A percentile compares a stretch with the other conserved stretches of the same genome.
These are phyloP conservation scores for Leucocoprinus birnbaumii DNA, from an alignment of 768 basidiomycete species.

Conservation along the genomic window DNA sequence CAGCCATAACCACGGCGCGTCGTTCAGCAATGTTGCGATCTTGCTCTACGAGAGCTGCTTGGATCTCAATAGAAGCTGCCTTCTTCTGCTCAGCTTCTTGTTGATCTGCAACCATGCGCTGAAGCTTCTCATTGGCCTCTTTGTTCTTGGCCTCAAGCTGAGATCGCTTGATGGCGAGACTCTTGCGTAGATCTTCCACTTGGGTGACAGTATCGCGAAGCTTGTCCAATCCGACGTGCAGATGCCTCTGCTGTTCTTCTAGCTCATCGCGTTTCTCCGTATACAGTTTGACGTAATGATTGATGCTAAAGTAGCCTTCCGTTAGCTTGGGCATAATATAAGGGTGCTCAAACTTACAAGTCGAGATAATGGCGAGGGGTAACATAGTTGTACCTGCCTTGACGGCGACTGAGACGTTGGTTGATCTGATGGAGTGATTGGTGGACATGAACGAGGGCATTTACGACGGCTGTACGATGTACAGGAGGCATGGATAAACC, in stretches of 20 bases:
- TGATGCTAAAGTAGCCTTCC: conserved; percentile 58
- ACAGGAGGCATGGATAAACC: conserved; percentile 82
- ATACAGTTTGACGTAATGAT: conserved; percentile 93
- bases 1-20: conserved; percentile 84
- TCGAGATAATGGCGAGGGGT: conserved; percentile 98
- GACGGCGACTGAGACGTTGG: conserved; percentile 81
- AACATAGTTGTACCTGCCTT: conserved; percentile 95
- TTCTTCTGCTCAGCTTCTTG: conserved; percentile 99
- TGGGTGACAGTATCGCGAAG: conserved; percentile 93
- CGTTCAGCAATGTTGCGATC: conserved; percentile 88
- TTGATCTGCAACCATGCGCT: conserved; percentile 97
- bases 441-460: conserved; percentile 91
- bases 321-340: conserved; percentile 12
- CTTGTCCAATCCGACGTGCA: conserved; percentile 97
- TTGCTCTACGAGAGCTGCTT: conserved; percentile 89
- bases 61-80: conserved; percentile 92
- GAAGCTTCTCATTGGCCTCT: conserved; percentile 95
- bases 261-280: conserved; percentile 96
- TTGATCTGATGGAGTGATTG: conserved; percentile 88
- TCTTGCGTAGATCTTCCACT: conserved; percentile 94
- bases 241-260: conserved; percentile 97
- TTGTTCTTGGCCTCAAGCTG: conserved; percentile 92
- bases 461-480: conserved; percentile 89
- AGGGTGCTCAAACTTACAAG: conserved; percentile 64
- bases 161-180: conserved; percentile 88